Evolutionary conservation across 371 early-diverging fungal genomes (phyloP), one percentile per base, ranked within the genome.

Genomic region (Rhizomucor miehei): DNA sequence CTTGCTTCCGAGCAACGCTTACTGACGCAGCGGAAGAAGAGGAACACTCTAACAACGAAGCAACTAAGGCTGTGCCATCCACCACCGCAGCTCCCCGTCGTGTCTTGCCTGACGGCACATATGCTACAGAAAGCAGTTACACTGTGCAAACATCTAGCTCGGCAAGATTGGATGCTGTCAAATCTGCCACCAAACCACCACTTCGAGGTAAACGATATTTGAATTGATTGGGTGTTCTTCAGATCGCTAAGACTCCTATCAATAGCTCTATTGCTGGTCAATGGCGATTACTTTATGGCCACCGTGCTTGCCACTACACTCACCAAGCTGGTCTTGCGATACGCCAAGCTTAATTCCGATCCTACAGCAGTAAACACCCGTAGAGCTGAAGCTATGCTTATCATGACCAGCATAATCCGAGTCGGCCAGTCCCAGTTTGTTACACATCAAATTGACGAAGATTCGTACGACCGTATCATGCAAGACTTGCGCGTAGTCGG

Each of bases 21-120:
- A 51, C 62, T 54, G 88, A 88, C 29, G 81, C 80, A 38, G 69
- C 75, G 13, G 83, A 76, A 53, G 80, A 80, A 19, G 65, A 77
- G 49, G 72, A 74, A 13, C 60, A 60, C 14, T 52, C 58, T n/a
- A 57, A 48, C 2, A 74, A 77, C 35, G 63, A 65, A 1, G 71
- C 77, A 44, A 51, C 61, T 24, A 54, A 60, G 39, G 39, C 65
- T 19, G 62, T 65, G 44, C 61, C 84, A 17, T 59, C 82, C 21
- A 61, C 65, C 6, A 52, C 68, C 23, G 63, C 84, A 24, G 79
- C 88, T 9, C 71, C 85, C 37, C 84, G 90, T 16, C 86, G 94
- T 45, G 82, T 98, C 16, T 80, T 96, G 46, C 89, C 97, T 3
- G 98, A 98, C 74, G 98, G 98, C 37, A 96, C 97, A 3, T 98